phyloP scores from a whole-genome alignment of 805 yeast genomes.

The Hanseniaspora singularis region DNA sequence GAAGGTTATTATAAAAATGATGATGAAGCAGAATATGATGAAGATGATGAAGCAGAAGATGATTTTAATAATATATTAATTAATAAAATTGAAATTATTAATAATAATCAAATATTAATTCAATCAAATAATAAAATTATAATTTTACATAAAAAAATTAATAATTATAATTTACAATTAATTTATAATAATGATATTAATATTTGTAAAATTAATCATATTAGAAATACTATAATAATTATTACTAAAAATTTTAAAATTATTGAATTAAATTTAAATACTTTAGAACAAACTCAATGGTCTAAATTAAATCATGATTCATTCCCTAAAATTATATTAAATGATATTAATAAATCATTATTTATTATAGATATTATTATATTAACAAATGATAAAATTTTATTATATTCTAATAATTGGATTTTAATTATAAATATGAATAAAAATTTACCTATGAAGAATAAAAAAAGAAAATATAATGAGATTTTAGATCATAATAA shows the following conservation, averaged over 20 bases:
- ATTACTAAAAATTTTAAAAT: slow-evolving; percentile 13
- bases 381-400: slow-evolving; percentile 1
- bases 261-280: background rate
- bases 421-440: slow-evolving; percentile 5
- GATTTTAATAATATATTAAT: slow-evolving; percentile 1
- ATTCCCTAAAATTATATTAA: slow-evolving; percentile 9
- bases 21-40: slow-evolving; percentile 6
- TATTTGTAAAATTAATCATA: slow-evolving; percentile 4
- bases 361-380: slow-evolving; percentile 4
- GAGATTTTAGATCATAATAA: slow-evolving; percentile 5
- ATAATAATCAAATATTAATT: slow-evolving; percentile 4
- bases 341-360: slow-evolving; percentile 10
- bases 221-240: background rate
- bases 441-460: slow-evolving; percentile 13
- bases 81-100: slow-evolving; percentile 7
- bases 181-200: slow-evolving; percentile 4
- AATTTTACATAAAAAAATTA: background rate
- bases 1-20: background rate
- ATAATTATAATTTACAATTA: background rate
- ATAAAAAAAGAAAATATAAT: slow-evolving; percentile 13
- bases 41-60: slow-evolving; percentile 14
- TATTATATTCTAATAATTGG: slow-evolving; percentile 12
- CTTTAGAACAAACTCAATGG: slow-evolving; percentile 10
- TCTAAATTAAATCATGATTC: slow-evolving; percentile 8
- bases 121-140: background rate